Base-by-base conservation (phyloP, 108 stramenopile genomes). In the Craspedostauros australis region DNA sequence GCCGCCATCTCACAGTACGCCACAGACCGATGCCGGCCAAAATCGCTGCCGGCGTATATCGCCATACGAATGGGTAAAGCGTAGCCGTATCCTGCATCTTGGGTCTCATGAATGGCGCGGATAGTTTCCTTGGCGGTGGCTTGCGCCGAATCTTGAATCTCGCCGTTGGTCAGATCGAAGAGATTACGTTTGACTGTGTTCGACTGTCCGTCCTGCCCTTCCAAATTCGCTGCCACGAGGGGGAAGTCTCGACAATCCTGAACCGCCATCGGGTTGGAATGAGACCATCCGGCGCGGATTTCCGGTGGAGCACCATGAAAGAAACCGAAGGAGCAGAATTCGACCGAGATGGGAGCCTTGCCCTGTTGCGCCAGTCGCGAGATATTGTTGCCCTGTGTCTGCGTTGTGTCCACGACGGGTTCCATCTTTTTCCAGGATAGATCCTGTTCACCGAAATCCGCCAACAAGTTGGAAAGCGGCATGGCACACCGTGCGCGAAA, bases 381-480 rank as follows among this genome's bases (percentile, higher is more conserved):
- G 18, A 38, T 57, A 24, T 39, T 60, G 26, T 38, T 27, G 26
- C 16, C 41, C 39, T 38, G 24, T 49, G n/a, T 44, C 23, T 34
- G 6, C 11, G 15, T 12, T 19, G 4, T 24, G 20, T 16, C 18
- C 2, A 50, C 18, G 11, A 19, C 39, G 24, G 33, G 18, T 15
- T 37, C 37, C 19, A 32, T 37, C 21, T 64, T 51, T 43, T 69
- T 68, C 68, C 64, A 84, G 51, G 80, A 44, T 8, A 33, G 56
- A 58, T 84, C 83, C 50, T 72, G 59, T 36, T 78, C 79, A 33
- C 79, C 83, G 30, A 75, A 80, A 20, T 84, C 78, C n/a, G 50
- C 57, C 55, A 80, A 40, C 21, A 84, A 49, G 2, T 70, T 57
- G 18, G 57, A 55, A n/a, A 74, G 12, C 14, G 72, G n/a, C n/a